Evolutionary conservation across 2,329 filamentous ascomycete genomes (phyloP).

Genomic region (Sclerotinia nivalis): DNA sequence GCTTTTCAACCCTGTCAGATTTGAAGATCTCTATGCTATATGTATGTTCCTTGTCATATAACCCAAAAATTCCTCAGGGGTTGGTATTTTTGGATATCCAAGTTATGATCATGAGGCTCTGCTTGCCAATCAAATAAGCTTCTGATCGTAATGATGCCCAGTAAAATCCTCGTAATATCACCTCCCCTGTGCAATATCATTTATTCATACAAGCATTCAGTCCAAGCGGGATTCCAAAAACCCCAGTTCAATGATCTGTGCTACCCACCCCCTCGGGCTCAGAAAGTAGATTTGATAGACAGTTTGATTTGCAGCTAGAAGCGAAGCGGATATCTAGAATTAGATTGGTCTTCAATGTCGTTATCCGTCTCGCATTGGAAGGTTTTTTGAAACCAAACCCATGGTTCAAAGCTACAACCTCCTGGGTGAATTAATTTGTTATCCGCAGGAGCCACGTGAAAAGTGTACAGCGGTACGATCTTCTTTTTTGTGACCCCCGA

Average conservation of each 20-base stretch:
- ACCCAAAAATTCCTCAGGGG: not conserved
- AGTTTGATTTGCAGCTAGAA: constrained; percentile 2
- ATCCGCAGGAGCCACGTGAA: constrained; percentile 14
- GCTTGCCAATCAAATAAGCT: not conserved
- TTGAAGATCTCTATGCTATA: constrained; percentile 12
- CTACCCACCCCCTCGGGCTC: constrained; percentile 18
- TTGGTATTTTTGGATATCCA: constrained; percentile 14
- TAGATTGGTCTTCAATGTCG: constrained; percentile 21
- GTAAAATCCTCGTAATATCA: not conserved
- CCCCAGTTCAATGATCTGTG: constrained; percentile 11
- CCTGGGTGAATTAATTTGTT: constrained; percentile 8
- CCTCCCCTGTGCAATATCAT: constrained; percentile 14
- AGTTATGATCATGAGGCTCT: constrained; percentile 20
- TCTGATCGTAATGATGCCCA: constrained; percentile 18
- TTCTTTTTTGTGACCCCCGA: constrained; percentile 20
- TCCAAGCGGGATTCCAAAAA: not conserved
- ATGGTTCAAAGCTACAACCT: constrained; percentile 14
- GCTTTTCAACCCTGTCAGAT: constrained; percentile 17
- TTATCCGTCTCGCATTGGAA: constrained; percentile 22
- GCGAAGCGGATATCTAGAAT: constrained; percentile 6
- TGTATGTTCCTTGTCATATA: constrained; percentile 11
- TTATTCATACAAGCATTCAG: not conserved
- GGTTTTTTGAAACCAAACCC: not conserved
- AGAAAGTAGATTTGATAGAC: constrained; percentile 10
- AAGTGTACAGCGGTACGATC: not conserved